phyloP scores from a whole-genome alignment of 2,329 filamentous ascomycete genomes.

The Tolypocladium tundrense region DNA sequence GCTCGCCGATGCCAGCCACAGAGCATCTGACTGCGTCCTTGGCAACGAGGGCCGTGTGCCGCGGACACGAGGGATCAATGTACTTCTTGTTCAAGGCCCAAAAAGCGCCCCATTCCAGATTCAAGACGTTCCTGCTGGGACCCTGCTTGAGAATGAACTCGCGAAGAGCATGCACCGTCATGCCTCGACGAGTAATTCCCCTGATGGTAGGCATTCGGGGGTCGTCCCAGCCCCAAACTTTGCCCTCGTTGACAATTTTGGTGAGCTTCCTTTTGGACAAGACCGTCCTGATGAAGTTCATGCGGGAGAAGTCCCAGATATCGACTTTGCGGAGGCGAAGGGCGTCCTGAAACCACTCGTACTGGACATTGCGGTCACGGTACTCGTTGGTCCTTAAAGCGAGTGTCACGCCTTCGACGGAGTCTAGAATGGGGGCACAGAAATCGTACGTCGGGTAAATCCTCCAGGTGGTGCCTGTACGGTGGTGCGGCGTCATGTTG shows the following conservation, averaged over 20 bases:
- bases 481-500: constrained; percentile 64
- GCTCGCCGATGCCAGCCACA: constrained; percentile 22
- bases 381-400: constrained; percentile 79
- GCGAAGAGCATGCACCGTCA: constrained; percentile 63
- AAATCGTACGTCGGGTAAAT: constrained; percentile 85
- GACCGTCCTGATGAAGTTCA: constrained; percentile 77
- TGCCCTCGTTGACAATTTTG: constrained; percentile 66
- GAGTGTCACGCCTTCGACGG: constrained; percentile 72
- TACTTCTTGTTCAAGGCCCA: constrained; percentile 63
- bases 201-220: constrained; percentile 70
- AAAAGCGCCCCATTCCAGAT: constrained; percentile 63
- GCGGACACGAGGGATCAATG: constrained; percentile 61
- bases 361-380: constrained; percentile 76
- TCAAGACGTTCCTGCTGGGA: constrained; percentile 63
- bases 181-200: constrained; percentile 60
- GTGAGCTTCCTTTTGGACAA: constrained; percentile 80
- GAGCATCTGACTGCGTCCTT: constrained; percentile 56
- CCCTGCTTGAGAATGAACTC: constrained; percentile 73
- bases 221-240: constrained; percentile 76
- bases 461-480: constrained; percentile 71
- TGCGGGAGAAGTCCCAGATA: constrained; percentile 76
- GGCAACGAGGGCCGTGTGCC: constrained; percentile 57
- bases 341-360: constrained; percentile 74
- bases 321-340: constrained; percentile 66
- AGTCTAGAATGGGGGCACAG: constrained; percentile 72